These are phyloP conservation scores for Venturia carpophila DNA, from an alignment of 2,329 filamentous ascomycete genomes.

Conservation along the genomic window DNA sequence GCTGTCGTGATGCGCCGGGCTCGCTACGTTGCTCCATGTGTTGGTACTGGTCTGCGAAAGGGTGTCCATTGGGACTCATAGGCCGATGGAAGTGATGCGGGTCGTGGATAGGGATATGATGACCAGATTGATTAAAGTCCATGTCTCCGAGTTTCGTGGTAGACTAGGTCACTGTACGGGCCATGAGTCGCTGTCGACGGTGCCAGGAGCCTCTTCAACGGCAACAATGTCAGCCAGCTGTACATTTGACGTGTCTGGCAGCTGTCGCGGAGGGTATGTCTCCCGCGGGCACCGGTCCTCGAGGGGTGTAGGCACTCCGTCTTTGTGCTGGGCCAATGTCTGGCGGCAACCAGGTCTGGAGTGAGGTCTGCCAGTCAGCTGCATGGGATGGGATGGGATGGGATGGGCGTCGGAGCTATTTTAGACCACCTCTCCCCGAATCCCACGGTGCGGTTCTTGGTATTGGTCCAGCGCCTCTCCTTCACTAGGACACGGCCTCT, in stretches of 20 bases:
- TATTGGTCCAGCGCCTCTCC: neutral
- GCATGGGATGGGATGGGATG: neutral
- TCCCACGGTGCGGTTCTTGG: constrained; percentile 3
- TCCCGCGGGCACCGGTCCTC: neutral
- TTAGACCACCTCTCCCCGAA: neutral
- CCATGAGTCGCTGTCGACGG: constrained; percentile 2
- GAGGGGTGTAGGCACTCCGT: neutral
- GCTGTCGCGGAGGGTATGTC: neutral
- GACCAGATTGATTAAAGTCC: constrained; percentile 17
- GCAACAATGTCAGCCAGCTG: constrained; percentile 1
- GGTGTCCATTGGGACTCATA: constrained; percentile 1
- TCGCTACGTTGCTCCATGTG: constrained; percentile 11
- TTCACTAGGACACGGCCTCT: neutral
- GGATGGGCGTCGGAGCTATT: too few relatives aligned
- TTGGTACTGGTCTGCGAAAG: neutral
- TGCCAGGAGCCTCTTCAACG: neutral
- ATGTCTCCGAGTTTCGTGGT: constrained; percentile 9
- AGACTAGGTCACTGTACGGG: neutral
- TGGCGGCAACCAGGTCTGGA: neutral
- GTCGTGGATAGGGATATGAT: constrained; percentile 11
- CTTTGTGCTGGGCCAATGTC: neutral
- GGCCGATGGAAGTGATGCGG: constrained; percentile 13
- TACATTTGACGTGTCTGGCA: neutral
- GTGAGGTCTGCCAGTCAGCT: neutral
- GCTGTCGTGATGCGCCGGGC: constrained; percentile 5